phyloP scores from a whole-genome alignment of 148 eudicot genomes.

The Vaccinium macrocarpon region DNA sequence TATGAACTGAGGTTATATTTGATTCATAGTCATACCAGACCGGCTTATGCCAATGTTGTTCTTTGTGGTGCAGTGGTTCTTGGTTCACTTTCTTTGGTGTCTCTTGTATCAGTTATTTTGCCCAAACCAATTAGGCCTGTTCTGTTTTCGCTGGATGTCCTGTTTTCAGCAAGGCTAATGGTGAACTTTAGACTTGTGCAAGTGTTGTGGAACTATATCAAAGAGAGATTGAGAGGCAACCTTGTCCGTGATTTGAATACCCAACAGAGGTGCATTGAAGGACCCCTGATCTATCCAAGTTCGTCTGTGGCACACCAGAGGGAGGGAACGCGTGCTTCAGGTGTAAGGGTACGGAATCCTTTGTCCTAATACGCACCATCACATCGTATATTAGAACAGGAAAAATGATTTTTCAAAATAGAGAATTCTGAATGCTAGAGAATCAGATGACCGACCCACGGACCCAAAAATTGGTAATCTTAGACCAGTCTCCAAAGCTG shows the following conservation, averaged over 20 bases:
- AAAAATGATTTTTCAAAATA: neutral
- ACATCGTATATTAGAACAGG: neutral
- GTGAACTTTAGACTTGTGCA: neutral
- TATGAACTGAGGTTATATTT: neutral
- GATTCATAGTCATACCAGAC: neutral
- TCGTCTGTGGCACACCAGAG: neutral
- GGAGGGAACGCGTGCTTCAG: neutral
- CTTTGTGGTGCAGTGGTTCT: neutral
- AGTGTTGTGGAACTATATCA: neutral
- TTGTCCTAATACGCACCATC: no score
- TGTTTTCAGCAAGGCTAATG: neutral
- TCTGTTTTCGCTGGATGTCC: neutral
- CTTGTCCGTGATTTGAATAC: neutral
- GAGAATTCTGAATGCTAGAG: neutral
- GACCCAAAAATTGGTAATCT: neutral
- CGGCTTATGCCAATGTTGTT: neutral
- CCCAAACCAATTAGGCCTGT: neutral
- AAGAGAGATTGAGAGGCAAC: neutral
- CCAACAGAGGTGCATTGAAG: neutral
- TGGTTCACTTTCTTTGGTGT: neutral
- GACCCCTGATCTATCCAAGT: neutral
- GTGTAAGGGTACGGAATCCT: neutral
- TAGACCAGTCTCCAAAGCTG: neutral
- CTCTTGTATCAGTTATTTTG: neutral
- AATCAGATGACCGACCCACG: no score